Evolutionary conservation across 306 rosid genomes (phyloP), one percentile per base, ranked within the genome.

Genomic region (Lotus japonicus): DNA sequence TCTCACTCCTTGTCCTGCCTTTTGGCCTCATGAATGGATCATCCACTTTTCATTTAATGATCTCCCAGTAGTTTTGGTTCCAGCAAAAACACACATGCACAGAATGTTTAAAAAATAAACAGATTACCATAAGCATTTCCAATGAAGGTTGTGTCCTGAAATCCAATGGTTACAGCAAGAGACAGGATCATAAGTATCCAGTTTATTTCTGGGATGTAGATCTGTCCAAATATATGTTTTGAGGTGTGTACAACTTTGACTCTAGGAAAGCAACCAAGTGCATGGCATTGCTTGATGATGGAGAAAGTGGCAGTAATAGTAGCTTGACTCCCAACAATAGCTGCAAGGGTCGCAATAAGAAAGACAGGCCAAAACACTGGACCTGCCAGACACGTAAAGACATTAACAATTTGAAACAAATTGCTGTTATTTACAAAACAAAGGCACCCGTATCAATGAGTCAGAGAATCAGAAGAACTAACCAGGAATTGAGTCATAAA

Each of bases 181-280:
- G 96, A 84, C 39, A 91, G 84, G 73, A 91, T 43, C 97, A 91
- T 88, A 45, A 91, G 86, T 78, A 91, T 91, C 96, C 97, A 91
- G 63, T 91, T 91, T 33, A 88, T 86, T 82, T 91, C 95, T 44
- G 95, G 95, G 79, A 91, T 91, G 80, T 91, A 91, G 73, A 91
- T 86, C 81, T 86, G 92, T 68, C 91, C 97, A 63, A 74, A 84
- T 64, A 88, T 86, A 61, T 84, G 90, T 64, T 86, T 91, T 2
- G 92, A 88, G 58, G 70, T 65, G 58, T 65, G 70, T 14, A 65
- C 70, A 11, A 65, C 58, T 65, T 65, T 65, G 45, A 65, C 70
- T 16, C 70, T 58, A 14, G 70, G 70, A 48, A 65, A 65, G 35
- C 70, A 65, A 65, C 57, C 97, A 65, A 91, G 92, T 72, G 89